A percentile compares a stretch with the other conserved stretches of the same genome.
These are phyloP conservation scores for Gastrolobium bilobum DNA, from an alignment of 306 rosid genomes.

Conservation along the genomic window DNA sequence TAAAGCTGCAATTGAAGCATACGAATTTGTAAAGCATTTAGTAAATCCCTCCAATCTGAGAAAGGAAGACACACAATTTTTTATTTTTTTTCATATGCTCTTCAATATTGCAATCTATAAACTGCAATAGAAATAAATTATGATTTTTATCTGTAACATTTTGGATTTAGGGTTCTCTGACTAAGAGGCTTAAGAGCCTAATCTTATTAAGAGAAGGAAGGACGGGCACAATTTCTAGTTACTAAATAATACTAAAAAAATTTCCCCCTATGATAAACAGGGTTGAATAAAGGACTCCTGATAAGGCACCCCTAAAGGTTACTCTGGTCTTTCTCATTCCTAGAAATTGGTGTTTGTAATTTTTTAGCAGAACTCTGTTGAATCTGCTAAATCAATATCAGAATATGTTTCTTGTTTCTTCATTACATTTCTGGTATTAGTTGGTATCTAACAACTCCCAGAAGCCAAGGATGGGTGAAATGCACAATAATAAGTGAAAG, in stretches of 20 bases:
- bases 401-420: no score
- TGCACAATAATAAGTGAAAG: conserved; percentile 25
- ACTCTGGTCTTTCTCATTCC: no score
- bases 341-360: no score
- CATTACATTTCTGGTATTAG: no score
- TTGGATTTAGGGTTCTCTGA: conserved; percentile 22
- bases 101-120: conserved; percentile 41
- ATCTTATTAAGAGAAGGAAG: not conserved
- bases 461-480: conserved; percentile 6
- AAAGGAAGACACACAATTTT: conserved; percentile 16
- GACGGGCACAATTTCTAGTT: not conserved
- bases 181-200: conserved; percentile 11
- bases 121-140: not conserved
- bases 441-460: no score
- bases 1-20: not conserved
- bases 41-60: conserved; percentile 14
- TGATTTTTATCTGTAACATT: not conserved
- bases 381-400: no score
- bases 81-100: not conserved
- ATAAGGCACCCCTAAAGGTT: no score
- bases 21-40: conserved; percentile 6
- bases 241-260: not conserved
- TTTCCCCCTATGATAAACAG: not conserved
- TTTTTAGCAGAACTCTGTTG: no score
- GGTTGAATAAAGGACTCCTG: not conserved